Evolutionary conservation across 2,329 filamentous ascomycete species (phyloP).

Genomic region (Metarhizium brunneum): DNA sequence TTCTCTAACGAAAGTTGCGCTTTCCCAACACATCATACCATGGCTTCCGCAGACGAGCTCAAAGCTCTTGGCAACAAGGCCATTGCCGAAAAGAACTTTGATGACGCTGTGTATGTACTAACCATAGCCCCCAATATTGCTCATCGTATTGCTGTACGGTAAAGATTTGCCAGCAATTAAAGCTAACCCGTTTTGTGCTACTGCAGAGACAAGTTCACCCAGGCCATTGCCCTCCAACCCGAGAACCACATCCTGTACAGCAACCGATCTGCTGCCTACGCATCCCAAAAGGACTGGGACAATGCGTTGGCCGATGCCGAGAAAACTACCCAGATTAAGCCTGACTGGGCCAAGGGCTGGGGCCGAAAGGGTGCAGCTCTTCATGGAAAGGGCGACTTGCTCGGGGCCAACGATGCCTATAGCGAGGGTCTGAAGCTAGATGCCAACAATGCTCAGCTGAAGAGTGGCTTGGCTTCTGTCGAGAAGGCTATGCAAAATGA

Average conservation of each 20-base stretch:
- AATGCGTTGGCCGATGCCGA: constrained; percentile 80
- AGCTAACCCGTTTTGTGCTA: background rate
- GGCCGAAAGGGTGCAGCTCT: constrained; percentile 85
- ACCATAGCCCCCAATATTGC: background rate
- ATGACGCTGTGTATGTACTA: constrained; percentile 77
- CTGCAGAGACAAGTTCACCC: constrained; percentile 78
- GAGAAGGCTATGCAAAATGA: constrained; percentile 72
- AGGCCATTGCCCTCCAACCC: constrained; percentile 83
- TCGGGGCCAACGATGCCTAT: constrained; percentile 81
- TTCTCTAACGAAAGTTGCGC: background rate
- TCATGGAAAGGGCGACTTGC: constrained; percentile 78
- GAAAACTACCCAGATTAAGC: constrained; percentile 90
- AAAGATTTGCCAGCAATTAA: background rate
- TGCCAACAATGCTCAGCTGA: constrained; percentile 83
- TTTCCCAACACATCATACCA: constrained; percentile 16
- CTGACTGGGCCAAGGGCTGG: constrained; percentile 97
- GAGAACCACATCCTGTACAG: constrained; percentile 96
- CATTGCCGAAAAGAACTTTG: constrained; percentile 94
- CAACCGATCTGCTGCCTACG: constrained; percentile 82
- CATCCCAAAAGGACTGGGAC: constrained; percentile 82
- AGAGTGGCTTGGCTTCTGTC: constrained; percentile 76
- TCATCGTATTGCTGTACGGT: background rate
- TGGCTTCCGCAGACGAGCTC: constrained; percentile 64
- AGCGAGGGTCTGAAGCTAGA: constrained; percentile 92
- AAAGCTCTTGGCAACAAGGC: constrained; percentile 98